Conservation (phyloP, 2,329 filamentous ascomycete species). For the Colletotrichum acutatum region DNA sequence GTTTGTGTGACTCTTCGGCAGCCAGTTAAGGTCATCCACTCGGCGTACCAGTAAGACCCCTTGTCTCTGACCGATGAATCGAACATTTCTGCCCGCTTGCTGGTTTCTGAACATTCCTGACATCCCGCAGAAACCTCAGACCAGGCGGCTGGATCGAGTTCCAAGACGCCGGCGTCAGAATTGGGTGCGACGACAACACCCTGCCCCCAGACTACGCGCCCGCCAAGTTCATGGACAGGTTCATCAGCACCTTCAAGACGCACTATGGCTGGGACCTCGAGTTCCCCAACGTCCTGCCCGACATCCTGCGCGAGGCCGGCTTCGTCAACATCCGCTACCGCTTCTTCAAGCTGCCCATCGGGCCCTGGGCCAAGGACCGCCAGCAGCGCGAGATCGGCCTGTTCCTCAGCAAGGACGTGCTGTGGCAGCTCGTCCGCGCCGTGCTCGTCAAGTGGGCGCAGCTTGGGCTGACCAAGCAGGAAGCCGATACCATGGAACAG, state of each 20-base stretch:
- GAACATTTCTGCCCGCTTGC: not conserved
- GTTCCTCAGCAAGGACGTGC: conserved; percentile 45
- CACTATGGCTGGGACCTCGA: conserved; percentile 49
- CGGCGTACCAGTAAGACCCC: conserved; percentile 54
- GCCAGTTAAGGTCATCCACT: conserved; percentile 59
- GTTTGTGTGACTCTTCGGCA: conserved; percentile 62
- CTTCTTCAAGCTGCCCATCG: conserved; percentile 47
- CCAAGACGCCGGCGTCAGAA: conserved; percentile 47
- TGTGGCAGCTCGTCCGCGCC: conserved; percentile 47
- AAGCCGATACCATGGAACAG: conserved; percentile 46
- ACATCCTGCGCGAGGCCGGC: conserved; percentile 45
- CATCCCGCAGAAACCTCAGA: conserved; percentile 43
- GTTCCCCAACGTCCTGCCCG: conserved; percentile 42
- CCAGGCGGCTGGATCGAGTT: conserved; percentile 55
- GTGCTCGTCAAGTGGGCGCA: conserved; percentile 44
- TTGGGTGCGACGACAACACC: conserved; percentile 46
- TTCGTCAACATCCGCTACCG: conserved; percentile 47
- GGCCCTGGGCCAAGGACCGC: conserved; percentile 50
- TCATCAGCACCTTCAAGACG: conserved; percentile 45
- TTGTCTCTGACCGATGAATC: not conserved
- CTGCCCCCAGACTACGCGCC: conserved; percentile 34
- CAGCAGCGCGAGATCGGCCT: conserved; percentile 51
- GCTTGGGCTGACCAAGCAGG: conserved; percentile 47
- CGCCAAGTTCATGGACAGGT: conserved; percentile 43
- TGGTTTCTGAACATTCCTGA: conserved; percentile 22